phyloP scores from a whole-genome alignment of 2,329 filamentous ascomycete genomes.

The Verticillium dahliae region DNA sequence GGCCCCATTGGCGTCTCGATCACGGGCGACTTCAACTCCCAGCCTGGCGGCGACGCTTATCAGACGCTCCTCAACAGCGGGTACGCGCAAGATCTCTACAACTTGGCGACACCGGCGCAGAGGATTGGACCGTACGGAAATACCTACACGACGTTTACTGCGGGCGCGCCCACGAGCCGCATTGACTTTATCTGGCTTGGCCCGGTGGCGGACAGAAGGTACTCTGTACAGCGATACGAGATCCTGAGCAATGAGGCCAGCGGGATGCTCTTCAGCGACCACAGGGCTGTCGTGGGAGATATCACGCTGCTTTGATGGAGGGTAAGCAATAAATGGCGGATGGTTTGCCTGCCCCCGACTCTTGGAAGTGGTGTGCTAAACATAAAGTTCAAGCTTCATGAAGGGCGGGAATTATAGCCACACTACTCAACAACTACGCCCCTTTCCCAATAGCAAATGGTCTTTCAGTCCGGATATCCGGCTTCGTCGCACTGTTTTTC shows the following conservation, averaged over 20 bases:
- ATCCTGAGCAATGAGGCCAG: slow-evolving; percentile 47
- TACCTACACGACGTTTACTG: slow-evolving; percentile 59
- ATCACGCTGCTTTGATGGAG: slow-evolving; percentile 17
- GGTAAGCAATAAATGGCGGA: no score
- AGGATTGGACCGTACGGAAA: slow-evolving; percentile 22
- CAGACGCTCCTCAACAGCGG: slow-evolving; percentile 17
- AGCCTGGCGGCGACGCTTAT: slow-evolving; percentile 25
- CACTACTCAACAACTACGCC: no score
- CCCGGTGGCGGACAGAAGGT: slow-evolving; percentile 22
- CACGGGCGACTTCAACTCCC: slow-evolving; percentile 45
- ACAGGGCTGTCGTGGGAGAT: slow-evolving; percentile 61
- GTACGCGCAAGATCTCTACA: slow-evolving; percentile 26
- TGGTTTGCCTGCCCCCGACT: no score
- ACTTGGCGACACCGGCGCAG: slow-evolving; percentile 16
- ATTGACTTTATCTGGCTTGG: slow-evolving; percentile 62
- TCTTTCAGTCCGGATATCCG: no score
- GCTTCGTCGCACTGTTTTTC: no score
- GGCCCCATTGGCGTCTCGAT: slow-evolving; percentile 30
- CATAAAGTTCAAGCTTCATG: no score
- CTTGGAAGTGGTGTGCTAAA: no score
- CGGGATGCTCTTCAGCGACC: slow-evolving; percentile 55
- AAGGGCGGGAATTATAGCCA: no score
- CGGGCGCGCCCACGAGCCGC: slow-evolving; percentile 34
- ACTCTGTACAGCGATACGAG: slow-evolving; percentile 41
- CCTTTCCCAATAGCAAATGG: no score